Evolutionary conservation across 768 basidiomycete genomes (phyloP).

Genomic region (Termitomyces sp.): DNA sequence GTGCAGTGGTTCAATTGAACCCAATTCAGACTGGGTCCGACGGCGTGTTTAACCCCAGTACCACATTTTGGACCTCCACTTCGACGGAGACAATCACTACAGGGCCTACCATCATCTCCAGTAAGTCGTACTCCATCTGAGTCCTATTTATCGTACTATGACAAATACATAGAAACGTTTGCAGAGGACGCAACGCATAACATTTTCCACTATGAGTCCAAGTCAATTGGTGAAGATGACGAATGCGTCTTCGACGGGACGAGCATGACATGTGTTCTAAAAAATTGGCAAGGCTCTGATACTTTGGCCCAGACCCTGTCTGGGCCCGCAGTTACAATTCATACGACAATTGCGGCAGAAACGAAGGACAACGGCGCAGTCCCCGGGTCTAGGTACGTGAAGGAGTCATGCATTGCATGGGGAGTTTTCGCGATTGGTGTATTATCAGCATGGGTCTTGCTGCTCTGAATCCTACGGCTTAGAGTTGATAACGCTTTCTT

Average conservation of each 20-base stretch:
- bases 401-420: background rate
- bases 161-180: background rate
- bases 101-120: background rate
- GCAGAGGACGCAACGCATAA: background rate
- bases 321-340: background rate
- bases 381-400: background rate
- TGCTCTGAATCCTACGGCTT: too few species aligned
- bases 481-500: too few species aligned
- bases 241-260: background rate
- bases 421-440: too few species aligned
- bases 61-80: background rate
- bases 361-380: background rate
- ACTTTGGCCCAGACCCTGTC: background rate
- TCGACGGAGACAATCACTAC: background rate
- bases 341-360: background rate
- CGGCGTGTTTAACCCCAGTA: background rate
- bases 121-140: background rate
- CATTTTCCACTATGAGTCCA: background rate
- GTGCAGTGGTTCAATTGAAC: background rate
- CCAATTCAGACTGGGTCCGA: background rate
- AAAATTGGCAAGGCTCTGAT: background rate
- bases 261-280: background rate
- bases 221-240: background rate
- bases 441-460: too few species aligned
- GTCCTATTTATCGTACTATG: background rate